A percentile compares a stretch with the other conserved stretches of the same genome.
Conservation (phyloP, 2,329 filamentous ascomycete species). For the Orbilia blumenaviensis region DNA sequence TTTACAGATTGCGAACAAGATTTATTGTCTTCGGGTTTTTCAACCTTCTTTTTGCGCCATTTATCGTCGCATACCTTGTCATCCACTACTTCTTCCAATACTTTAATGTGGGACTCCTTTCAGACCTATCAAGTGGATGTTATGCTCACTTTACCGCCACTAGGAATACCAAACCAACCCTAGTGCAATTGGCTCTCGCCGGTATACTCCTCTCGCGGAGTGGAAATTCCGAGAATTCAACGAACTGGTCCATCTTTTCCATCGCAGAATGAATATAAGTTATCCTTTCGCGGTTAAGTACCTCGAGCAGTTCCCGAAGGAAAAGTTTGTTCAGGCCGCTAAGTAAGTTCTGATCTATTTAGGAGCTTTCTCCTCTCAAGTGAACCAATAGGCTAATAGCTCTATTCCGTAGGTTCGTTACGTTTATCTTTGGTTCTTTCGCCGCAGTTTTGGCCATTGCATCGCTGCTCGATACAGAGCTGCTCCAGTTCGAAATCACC, state of each 20-base stretch:
- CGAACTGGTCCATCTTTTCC: constrained; percentile 89
- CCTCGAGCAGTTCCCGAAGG: constrained; percentile 94
- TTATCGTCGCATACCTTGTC: constrained; percentile 84
- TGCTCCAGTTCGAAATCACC: constrained; percentile 94
- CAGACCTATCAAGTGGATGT: not conserved
- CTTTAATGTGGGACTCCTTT: constrained; percentile 74
- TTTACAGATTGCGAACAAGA: constrained; percentile 70
- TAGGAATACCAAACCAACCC: constrained; percentile 96
- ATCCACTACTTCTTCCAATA: constrained; percentile 94
- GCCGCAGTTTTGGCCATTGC: constrained; percentile 84
- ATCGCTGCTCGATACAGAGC: constrained; percentile 86
- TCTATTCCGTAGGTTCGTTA: constrained; percentile 70
- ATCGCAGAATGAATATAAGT: constrained; percentile 90
- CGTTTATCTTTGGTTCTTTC: constrained; percentile 86
- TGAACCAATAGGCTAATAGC: not conserved
- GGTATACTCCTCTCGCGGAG: constrained; percentile 91
- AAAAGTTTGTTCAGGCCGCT: constrained; percentile 85
- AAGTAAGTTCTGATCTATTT: constrained; percentile 58
- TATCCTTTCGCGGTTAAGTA: constrained; percentile 92
- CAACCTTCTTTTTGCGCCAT: constrained; percentile 85
- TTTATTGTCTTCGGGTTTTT: constrained; percentile 85
- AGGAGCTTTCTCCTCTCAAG: not conserved
- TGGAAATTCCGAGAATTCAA: constrained; percentile 99
- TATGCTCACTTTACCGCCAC: not conserved
- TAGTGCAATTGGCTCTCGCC: constrained; percentile 81